Base-by-base conservation (phyloP, 352 stramenopile species). In the Globisporangium megalacanthum region DNA sequence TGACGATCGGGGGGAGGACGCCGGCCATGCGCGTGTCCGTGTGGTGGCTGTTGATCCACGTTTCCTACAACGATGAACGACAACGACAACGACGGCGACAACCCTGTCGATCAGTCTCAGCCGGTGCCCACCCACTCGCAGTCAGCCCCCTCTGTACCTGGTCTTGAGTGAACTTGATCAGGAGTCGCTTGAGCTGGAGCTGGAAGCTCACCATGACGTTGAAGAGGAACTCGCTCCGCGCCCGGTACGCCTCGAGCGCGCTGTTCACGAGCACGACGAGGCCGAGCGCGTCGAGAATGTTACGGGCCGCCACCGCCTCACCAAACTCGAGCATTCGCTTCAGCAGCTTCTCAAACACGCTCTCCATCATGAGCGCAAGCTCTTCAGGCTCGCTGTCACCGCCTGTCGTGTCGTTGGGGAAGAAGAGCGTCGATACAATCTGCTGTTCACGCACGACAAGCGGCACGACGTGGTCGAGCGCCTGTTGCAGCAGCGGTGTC, bases 161-260 rank as follows among this genome's bases (percentile, higher is more conserved):
- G 4, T 89, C 82, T 51, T 92, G 79, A 0, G 77, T 86, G 53
- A 90, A 92, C 54, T 87, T 89, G 62, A 87, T 84, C n/a, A 89
- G 49, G 25, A 87, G 57, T 2, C 82, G 74, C 59, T 92, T 92
- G 70, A 90, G 76, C 53, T 89, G 77, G 4, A 92, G 77, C 66
- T 89, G 77, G 39, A 92, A 90, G 56, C 68, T 86, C 11, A 89
- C 73, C 58, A 90, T 78, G 13, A 74, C 60, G 56, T 89, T 83
- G 62, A 85, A 81, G 0, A 89, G 58, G 55, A 87, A 90, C 50
- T 80, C 70, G 37, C 77, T 87, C 42, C 85, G 72, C 52, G 62
- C 54, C 9, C 67, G 77, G 19, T 73, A 75, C 4, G 48, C 58
- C 9, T 77, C 73, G 0, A 89, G 64, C 33, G 81, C 65, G 5